Base-by-base conservation (phyloP, 495 filamentous ascomycete species). In the Thozetella sp. region DNA sequence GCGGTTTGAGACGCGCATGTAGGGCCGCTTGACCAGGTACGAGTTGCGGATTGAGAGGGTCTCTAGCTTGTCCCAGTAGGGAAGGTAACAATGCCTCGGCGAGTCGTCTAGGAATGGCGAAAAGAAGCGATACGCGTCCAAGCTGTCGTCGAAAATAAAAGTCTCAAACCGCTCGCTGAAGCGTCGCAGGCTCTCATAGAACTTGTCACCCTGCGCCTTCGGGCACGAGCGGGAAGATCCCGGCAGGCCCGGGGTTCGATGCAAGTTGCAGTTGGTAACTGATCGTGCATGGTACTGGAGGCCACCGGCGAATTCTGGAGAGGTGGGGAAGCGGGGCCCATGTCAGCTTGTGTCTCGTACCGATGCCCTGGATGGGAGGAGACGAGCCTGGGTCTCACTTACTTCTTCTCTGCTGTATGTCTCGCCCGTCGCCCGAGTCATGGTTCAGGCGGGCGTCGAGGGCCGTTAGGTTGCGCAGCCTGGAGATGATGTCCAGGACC, bases 111-210 rank as follows among this genome's bases (percentile, higher is more conserved):
- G 34, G 15, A 66, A 66, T 0, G 63, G 63, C 15, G 60, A 22
- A 40, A 66, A 66, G 40, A 66, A 66, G 26, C 62, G 59, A 22
- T 27, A 30, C 9, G 56, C 63, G 17, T 66, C 63, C 56, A 66
- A 45, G 54, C 63, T 59, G 57, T 66, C 63, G 56, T 66, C 63
- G 63, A 66, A 66, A 2, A 62, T 59, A 50, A 66, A 63, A 4
- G 63, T 62, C 34, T 66, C 63, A 57, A 59, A 62, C 12, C 62
- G 63, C 46, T 66, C 59, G 34, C 59, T 60, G 20, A 62, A 66
- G 2, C 13, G 15, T 2, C 63, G 63, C 40, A 66, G 58, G 0
- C 59, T 25, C 9, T 22, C 34, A 54, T 63, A 60, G 50, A 66
- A 66, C 4, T 45, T 19, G 1, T 59, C 59, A 55, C 63, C 62